These are phyloP conservation scores for Bertia moriformis DNA, from an alignment of 2,329 filamentous ascomycete species.

Conservation along the genomic window DNA sequence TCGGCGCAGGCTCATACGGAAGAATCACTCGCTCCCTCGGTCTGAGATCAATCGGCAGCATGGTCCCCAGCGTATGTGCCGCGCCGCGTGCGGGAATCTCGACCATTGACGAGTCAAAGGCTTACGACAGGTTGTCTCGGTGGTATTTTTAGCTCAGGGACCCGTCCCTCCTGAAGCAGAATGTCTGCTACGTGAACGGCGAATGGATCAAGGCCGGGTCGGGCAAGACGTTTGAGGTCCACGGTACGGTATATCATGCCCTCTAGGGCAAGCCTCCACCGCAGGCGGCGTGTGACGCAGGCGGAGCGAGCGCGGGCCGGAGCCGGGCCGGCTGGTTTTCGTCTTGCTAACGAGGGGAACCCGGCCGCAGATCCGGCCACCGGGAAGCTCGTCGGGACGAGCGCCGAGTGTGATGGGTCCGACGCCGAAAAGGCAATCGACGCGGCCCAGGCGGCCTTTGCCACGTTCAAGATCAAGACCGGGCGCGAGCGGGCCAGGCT, in stretches of 20 bases:
- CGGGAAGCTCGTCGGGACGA: conserved; percentile 64
- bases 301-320: not conserved
- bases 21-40: no score
- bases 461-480: conserved; percentile 54
- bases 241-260: conserved; percentile 28
- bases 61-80: not conserved
- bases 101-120: conserved; percentile 6
- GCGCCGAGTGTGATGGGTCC: conserved; percentile 66
- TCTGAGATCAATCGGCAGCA: no score
- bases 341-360: not conserved
- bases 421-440: conserved; percentile 73
- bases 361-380: conserved; percentile 68
- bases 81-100: no score
- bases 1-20: no score
- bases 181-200: conserved; percentile 76
- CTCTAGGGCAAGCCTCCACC: conserved; percentile 2
- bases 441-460: conserved; percentile 66
- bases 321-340: not conserved
- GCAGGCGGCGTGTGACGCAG: conserved; percentile 1
- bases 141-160: conserved; percentile 68
- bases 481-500: conserved; percentile 62
- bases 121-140: not conserved
- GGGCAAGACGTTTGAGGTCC: conserved; percentile 81
- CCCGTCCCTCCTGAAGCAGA: conserved; percentile 67
- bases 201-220: conserved; percentile 78